Evolutionary conservation across 2,329 filamentous ascomycete species (phyloP).

Genomic region (Pseudogymnoascus sp.): DNA sequence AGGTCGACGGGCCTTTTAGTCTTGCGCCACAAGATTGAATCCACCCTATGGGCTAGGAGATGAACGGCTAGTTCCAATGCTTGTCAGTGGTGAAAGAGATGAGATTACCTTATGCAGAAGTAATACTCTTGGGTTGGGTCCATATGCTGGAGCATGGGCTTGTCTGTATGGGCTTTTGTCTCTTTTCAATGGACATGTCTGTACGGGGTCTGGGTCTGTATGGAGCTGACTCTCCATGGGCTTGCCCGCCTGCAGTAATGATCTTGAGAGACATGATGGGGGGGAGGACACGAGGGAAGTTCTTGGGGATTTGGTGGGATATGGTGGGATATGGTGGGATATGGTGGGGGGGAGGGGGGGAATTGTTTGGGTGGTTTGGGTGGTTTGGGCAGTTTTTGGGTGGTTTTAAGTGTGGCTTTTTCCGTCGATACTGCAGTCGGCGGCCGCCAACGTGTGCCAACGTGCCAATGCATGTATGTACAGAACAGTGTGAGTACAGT

Average conservation of each 20-base stretch:
- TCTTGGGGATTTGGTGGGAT: not conserved
- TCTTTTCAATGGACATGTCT: not conserved
- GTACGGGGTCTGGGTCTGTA: not conserved
- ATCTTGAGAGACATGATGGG: not conserved
- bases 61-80: slow-evolving; percentile 1
- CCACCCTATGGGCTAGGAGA: not conserved
- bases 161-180: not conserved
- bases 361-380: not conserved
- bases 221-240: not conserved
- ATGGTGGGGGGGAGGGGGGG: not conserved
- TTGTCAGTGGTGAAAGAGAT: slow-evolving; percentile 7
- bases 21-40: slow-evolving; percentile 6
- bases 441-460: slow-evolving; percentile 2
- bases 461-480: not conserved
- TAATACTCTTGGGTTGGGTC: not conserved
- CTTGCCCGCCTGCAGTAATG: not conserved
- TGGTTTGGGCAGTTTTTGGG: not conserved
- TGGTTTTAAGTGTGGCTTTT: slow-evolving; percentile 7
- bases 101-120: slow-evolving; percentile 7
- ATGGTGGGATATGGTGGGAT: not conserved
- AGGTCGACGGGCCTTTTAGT: slow-evolving; percentile 3
- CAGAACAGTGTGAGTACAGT: not conserved
- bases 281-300: not conserved
- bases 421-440: not conserved
- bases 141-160: not conserved